Base-by-base conservation (phyloP, 345 rosid genomes). In the Brassica nigra region DNA sequence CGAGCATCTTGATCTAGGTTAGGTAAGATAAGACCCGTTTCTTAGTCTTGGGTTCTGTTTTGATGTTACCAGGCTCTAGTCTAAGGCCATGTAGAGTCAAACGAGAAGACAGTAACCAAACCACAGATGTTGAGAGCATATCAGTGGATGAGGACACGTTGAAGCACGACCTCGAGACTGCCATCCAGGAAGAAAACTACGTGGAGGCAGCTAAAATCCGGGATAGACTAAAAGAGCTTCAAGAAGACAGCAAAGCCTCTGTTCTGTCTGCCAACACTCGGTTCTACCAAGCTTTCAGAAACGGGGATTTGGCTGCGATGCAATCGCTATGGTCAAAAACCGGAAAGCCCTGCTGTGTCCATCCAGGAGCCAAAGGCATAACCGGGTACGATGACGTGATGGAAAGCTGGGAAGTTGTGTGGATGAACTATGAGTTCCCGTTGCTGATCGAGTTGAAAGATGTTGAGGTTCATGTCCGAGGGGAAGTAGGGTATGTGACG, bases 321-420 rank as follows among this genome's bases (percentile, higher is more conserved):
- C 96, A 92, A 63, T 30, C 78, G 0, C 79, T 92, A 2, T 91
- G 98, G 99, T 81, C 89, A 1, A 89, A 85, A 78, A 82, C 88
- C 0, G 90, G 86, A 62, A 81, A 88, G 54, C 88, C 86, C 0
- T 91, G 97, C 70, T 93, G 97, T 49, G 94, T 91, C 68, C 97
- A 95, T 74, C 99, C 99, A 0, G 96, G 97, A 14, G 91, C 91
- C 0, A 85, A 89, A 83, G 98, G 94, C 20, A 88, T 95, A 70
- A 81, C 84, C 0, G 95, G 98, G 27, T 89, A 95, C 33, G 97
- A 91, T 28, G 78, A 83, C 11, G 93, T 95, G 29, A 87, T 95
- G 85, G 98, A 93, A 73, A 95, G 99, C 83, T 93, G 98, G 98
- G 97, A 91, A 65, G 77, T 88, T 80, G 97, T 95, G 33, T 88